Conservation (phyloP, 2,329 filamentous ascomycete genomes). For the Proliferodiscus dingleyae region DNA sequence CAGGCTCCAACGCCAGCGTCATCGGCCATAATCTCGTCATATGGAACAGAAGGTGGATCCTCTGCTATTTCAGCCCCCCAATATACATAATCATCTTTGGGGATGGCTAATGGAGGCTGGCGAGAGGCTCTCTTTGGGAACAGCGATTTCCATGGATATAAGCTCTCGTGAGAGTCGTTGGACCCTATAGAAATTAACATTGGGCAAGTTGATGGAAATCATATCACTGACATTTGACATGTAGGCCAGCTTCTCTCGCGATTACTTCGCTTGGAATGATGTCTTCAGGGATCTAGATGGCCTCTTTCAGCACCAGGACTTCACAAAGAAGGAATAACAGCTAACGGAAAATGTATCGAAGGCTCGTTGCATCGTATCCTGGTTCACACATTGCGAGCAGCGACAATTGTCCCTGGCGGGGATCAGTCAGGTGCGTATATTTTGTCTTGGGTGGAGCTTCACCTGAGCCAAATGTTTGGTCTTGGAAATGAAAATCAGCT, state of each 20-base stretch:
- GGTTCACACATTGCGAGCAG: conserved; percentile 61
- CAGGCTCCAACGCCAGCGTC: conserved; percentile 54
- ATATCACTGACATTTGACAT: conserved; percentile 44
- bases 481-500: too few species aligned
- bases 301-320: conserved; percentile 13
- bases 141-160: conserved; percentile 62
- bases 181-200: conserved; percentile 48
- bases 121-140: too few species aligned
- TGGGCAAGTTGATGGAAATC: conserved; percentile 1
- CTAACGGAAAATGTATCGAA: conserved; percentile 63
- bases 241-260: conserved; percentile 35
- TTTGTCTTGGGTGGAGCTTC: neutral
- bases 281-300: conserved; percentile 42
- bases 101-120: conserved; percentile 43
- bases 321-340: conserved; percentile 2
- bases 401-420: conserved; percentile 61
- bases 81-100: conserved; percentile 30
- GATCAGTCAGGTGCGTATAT: conserved; percentile 9
- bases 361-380: conserved; percentile 63
- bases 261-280: conserved; percentile 33
- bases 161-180: conserved; percentile 61
- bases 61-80: conserved; percentile 37
- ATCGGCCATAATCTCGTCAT: conserved; percentile 53
- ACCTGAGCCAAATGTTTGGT: conserved; percentile 39
- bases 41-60: conserved; percentile 54